Evolutionary conservation across 345 rosid species (phyloP).

Genomic region (Dipteronia dyeriana): DNA sequence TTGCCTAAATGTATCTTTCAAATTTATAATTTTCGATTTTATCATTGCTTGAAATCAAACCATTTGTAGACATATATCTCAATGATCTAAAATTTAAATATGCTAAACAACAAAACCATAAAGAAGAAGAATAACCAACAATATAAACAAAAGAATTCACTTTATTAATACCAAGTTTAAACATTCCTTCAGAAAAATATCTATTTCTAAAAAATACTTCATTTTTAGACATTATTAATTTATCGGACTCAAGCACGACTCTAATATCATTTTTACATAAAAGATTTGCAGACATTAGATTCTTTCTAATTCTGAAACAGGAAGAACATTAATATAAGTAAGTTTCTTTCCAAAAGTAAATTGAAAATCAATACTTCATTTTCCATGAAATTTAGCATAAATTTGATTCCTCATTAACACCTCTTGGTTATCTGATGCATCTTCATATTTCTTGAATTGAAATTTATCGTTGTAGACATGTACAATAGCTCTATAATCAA

Average conservation of each 20-base stretch:
- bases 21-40: neutral
- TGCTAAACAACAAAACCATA: too few species aligned
- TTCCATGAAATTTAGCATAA: neutral
- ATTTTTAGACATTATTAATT: slow-evolving; percentile 1
- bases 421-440: neutral
- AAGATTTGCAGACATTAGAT: neutral
- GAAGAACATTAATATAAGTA: neutral
- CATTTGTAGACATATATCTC: neutral
- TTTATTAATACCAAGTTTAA: too few species aligned
- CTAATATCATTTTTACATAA: neutral
- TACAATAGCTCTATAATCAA: neutral
- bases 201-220: neutral
- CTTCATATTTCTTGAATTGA: neutral
- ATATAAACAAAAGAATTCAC: too few species aligned
- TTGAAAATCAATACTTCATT: neutral
- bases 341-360: neutral
- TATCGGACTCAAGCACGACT: neutral
- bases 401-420: neutral
- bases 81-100: too few species aligned
- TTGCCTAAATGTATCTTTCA: neutral
- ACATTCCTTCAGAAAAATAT: too few species aligned
- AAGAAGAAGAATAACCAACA: too few species aligned
- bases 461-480: neutral
- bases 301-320: neutral
- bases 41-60: neutral